phyloP scores from a whole-genome alignment of 208 protist species.

The Porcisia hertigi region DNA sequence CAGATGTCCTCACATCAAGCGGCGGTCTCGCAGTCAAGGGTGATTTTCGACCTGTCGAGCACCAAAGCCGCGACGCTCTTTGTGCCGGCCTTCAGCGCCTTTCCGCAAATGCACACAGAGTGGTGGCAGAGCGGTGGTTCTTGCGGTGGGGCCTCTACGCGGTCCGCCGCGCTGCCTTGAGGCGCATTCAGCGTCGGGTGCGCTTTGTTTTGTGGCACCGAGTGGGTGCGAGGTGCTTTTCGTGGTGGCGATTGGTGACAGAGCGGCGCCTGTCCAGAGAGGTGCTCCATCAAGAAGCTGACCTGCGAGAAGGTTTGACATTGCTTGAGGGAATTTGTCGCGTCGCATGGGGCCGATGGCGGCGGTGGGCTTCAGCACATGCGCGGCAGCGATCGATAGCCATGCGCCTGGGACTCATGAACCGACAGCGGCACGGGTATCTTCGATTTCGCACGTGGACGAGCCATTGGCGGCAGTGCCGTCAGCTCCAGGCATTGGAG shows the following conservation, averaged over 20 bases:
- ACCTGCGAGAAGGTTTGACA: conserved; percentile 2
- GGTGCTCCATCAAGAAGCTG: conserved; percentile 18
- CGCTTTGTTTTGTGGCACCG: conserved; percentile 14
- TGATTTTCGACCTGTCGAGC: background rate
- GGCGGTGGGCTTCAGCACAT: conserved; percentile 10
- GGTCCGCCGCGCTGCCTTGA: conserved; percentile 16
- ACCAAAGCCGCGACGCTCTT: conserved; percentile 1
- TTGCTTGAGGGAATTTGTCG: conserved; percentile 17
- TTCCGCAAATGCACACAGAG: conserved; percentile 12
- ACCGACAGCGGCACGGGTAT: conserved; percentile 20
- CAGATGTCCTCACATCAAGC: background rate
- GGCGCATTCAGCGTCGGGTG: conserved; percentile 12
- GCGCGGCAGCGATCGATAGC: conserved; percentile 4
- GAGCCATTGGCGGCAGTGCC: background rate
- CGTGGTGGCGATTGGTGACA: conserved; percentile 30
- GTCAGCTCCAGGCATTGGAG: conserved; percentile 9
- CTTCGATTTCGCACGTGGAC: conserved; percentile 11
- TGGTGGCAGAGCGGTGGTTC: conserved; percentile 10
- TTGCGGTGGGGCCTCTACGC: conserved; percentile 25
- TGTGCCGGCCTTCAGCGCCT: conserved; percentile 23
- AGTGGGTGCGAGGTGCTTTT: conserved; percentile 24
- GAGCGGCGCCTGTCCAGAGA: conserved; percentile 28
- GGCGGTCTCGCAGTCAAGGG: background rate
- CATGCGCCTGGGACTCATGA: conserved; percentile 12
- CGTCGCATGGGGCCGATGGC: conserved; percentile 18